Evolutionary conservation across 768 basidiomycete species (phyloP).

Genomic region (Boletus rubroflammeus): DNA sequence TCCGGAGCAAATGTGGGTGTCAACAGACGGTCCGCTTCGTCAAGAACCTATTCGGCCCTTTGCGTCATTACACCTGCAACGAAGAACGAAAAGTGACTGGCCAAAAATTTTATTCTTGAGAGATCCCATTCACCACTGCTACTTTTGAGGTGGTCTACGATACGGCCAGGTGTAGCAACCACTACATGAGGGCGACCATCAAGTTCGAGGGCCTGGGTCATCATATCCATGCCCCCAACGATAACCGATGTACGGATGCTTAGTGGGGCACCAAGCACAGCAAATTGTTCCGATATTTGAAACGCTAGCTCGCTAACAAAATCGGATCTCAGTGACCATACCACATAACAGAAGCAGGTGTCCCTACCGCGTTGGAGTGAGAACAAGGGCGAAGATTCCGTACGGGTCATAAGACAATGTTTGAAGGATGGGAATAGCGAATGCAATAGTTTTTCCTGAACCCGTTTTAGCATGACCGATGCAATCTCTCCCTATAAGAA

Average conservation of each 20-base stretch:
- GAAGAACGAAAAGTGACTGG: slow-evolving; percentile 31
- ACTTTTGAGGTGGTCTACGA: slow-evolving; percentile 86
- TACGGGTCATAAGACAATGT: slow-evolving; percentile 85
- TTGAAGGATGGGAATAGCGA: slow-evolving; percentile 93
- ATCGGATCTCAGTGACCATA: not conserved
- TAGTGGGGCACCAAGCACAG: slow-evolving; percentile 78
- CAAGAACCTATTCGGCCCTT: slow-evolving; percentile 62
- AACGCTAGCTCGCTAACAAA: slow-evolving; percentile 84
- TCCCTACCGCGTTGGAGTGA: slow-evolving; percentile 89
- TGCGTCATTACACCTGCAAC: not conserved
- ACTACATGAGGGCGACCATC: slow-evolving; percentile 85
- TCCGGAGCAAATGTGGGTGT: slow-evolving; percentile 88
- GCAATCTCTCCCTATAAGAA: slow-evolving; percentile 79
- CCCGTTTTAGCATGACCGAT: slow-evolving; percentile 98
- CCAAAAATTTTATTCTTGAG: slow-evolving; percentile 80
- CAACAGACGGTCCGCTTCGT: slow-evolving; percentile 93
- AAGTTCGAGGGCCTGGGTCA: slow-evolving; percentile 86
- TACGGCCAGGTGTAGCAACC: slow-evolving; percentile 92
- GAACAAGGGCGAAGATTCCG: slow-evolving; percentile 87
- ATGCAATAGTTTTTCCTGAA: slow-evolving; percentile 96
- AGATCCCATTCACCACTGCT: slow-evolving; percentile 77
- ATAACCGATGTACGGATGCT: slow-evolving; percentile 83
- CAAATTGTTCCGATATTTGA: slow-evolving; percentile 95
- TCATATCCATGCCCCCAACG: slow-evolving; percentile 99
- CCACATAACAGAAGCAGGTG: not conserved